phyloP scores from a whole-genome alignment of 73 alveolate species.

The Chromera velia region DNA sequence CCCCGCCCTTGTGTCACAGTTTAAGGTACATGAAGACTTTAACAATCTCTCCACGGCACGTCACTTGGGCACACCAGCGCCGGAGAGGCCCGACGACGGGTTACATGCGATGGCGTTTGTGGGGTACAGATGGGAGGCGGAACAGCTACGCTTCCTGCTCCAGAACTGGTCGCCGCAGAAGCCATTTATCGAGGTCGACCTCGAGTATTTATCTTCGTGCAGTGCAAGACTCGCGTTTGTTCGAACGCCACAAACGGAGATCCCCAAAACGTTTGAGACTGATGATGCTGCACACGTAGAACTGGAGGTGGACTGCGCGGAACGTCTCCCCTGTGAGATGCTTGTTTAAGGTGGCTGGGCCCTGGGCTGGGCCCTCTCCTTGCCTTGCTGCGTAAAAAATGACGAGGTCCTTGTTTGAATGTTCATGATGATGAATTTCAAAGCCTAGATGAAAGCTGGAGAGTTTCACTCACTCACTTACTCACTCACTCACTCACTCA shows the following conservation, averaged over 20 bases:
- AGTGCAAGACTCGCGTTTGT: constrained; percentile 4
- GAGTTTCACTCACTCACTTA: too few relatives aligned
- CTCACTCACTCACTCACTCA: too few relatives aligned
- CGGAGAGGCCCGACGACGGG: constrained; percentile 4
- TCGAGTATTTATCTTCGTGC: not conserved
- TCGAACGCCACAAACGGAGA: not conserved
- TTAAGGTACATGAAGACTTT: not conserved
- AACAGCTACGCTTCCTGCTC: not conserved
- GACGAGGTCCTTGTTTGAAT: too few relatives aligned
- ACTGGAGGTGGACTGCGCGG: not conserved
- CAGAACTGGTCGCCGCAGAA: not conserved
- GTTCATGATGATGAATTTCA: too few relatives aligned
- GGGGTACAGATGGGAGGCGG: not conserved
- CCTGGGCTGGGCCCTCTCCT: too few relatives aligned
- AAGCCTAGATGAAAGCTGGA: too few relatives aligned
- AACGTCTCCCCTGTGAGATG: constrained; percentile 3
- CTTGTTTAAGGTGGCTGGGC: too few relatives aligned
- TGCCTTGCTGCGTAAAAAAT: too few relatives aligned
- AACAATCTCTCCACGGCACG: not conserved
- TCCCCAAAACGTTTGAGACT: not conserved
- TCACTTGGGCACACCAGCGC: constrained; percentile 2
- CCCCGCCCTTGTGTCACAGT: constrained; percentile 1
- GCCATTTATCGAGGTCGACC: not conserved
- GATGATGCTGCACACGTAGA: not conserved
- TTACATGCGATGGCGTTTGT: constrained; percentile 2